Conservation (phyloP, 1,284 basidiomycete species). For the Xerocomus subilludens region DNA sequence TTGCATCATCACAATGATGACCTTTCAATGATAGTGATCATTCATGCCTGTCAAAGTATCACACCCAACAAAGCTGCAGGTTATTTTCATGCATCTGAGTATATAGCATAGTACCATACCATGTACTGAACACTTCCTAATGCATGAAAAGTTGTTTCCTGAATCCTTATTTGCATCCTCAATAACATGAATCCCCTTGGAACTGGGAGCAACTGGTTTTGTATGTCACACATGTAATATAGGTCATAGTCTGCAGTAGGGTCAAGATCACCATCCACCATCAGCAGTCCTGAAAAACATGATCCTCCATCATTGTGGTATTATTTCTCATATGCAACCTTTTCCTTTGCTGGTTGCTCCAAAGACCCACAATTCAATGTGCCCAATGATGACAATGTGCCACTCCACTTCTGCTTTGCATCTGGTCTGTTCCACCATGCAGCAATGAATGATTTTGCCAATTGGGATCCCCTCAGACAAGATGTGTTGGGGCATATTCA, state of each 20-base stretch:
- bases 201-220: no score
- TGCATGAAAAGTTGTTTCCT: no score
- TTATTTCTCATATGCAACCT: conserved; percentile 24
- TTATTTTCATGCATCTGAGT: conserved; percentile 23
- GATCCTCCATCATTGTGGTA: not conserved
- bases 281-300: not conserved
- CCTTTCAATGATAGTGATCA: conserved; percentile 7
- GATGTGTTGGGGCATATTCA: no score
- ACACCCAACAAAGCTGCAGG: conserved; percentile 21
- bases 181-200: no score
- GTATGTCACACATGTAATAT: no score
- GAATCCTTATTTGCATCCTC: no score
- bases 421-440: no score
- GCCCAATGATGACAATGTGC: no score
- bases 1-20: not conserved
- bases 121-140: not conserved
- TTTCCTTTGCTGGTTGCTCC: conserved; percentile 1
- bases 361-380: no score
- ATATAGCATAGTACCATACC: conserved; percentile 3
- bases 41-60: conserved; percentile 25
- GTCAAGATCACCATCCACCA: conserved; percentile 7
- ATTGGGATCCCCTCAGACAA: no score
- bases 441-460: no score
- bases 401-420: no score
- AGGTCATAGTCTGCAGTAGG: not conserved